Conservation (phyloP, 164 flowering plant genomes). For the Chimonanthus praecox region DNA sequence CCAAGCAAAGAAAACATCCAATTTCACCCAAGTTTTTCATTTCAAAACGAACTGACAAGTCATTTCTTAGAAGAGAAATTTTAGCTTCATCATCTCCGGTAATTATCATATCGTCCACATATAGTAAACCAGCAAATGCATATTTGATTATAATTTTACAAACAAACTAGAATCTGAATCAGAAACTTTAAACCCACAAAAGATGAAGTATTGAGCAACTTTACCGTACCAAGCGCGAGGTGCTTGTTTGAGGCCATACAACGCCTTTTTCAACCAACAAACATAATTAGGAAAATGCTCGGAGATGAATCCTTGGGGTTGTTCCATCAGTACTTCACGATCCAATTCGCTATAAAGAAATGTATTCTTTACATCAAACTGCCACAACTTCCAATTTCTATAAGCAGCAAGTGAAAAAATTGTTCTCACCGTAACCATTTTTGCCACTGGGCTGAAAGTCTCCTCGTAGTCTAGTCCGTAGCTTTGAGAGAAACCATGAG, state of each 20-base stretch:
- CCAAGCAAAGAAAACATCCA: slow-evolving; percentile 16
- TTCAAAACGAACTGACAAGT: slow-evolving; percentile 9
- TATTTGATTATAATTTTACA: no score
- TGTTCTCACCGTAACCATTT: not conserved
- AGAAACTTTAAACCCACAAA: slow-evolving; percentile 16
- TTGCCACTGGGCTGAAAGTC: not conserved
- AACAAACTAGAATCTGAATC: not conserved
- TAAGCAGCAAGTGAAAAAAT: not conserved
- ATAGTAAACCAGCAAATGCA: not conserved
- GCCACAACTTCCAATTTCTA: not conserved
- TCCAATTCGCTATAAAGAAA: not conserved
- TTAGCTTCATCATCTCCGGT: slow-evolving; percentile 9
- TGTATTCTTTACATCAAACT: not conserved
- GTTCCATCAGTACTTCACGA: slow-evolving; percentile 11
- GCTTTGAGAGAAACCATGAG: not conserved
- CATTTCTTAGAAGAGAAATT: slow-evolving; percentile 1
- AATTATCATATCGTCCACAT: slow-evolving; percentile 24
- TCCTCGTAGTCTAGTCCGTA: slow-evolving; percentile 1
- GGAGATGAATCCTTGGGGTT: slow-evolving; percentile 12
- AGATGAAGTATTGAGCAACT: slow-evolving; percentile 15
- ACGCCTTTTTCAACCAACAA: slow-evolving; percentile 18
- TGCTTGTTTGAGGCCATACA: not conserved
- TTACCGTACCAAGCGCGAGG: slow-evolving; percentile 15
- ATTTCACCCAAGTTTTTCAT: slow-evolving; percentile 17
- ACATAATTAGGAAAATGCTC: slow-evolving; percentile 13